Evolutionary conservation across 345 rosid genomes (phyloP), one percentile per base, ranked within the genome.

Genomic region (Aquilaria malaccensis): DNA sequence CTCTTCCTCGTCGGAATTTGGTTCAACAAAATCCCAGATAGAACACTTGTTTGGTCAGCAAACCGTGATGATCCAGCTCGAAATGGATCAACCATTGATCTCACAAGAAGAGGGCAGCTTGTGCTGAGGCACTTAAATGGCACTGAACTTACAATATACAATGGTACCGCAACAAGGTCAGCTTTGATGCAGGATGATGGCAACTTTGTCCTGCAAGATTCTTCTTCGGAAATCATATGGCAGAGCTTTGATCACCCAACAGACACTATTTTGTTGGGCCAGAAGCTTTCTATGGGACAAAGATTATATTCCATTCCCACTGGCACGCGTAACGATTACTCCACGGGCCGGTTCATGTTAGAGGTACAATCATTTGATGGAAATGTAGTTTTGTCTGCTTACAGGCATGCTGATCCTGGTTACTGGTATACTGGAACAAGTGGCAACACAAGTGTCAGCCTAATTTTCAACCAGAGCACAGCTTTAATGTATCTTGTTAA

Each of bases 51-150:
- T 32, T 67, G 79, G 79, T 70, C 79, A 9, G 75, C 70, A 14
- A 75, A 75, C 55, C 72, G 75, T 2, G 64, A 70, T 11, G 72
- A 75, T 60, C 75, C 79, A 50, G 72, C 72, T 29, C 60, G 52
- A 51, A 10, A 30, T 53, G 75, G 70, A 11, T 63, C 72, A 9
- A 55, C 67, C 52, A 13, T 75, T 22, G 51, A 33, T 33, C 63
- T 75, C 7, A 60, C 47, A 7, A 41, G 31, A 47, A 63, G 52
- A 13, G 79, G 79, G 30, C 79, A 67, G 57, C 68, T 75, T 6
- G 64, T 57, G 22, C 72, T 70, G 14, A 29, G 49, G 5, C 75
- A 75, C 45, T 55, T 70, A 47, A 67, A 75, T 46, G 67, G 70
- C 13, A 67, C 72, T 7, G 45, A 48, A 12, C 32, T 51, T 58